Evolutionary conservation across 1,284 basidiomycete species (phyloP).

Genomic region (Meira nashicola): DNA sequence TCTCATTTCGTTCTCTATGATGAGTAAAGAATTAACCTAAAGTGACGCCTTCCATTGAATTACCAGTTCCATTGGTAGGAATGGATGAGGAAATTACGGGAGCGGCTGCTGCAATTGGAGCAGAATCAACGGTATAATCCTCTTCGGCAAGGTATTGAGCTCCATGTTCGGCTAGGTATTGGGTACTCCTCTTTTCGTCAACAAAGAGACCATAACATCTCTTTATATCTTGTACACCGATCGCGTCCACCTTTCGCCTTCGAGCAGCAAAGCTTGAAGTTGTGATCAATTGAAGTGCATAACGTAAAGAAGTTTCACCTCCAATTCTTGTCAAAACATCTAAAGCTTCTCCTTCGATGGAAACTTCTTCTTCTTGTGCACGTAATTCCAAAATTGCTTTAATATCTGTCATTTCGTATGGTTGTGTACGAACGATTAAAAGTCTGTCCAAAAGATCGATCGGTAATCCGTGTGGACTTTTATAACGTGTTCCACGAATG

Average conservation of each 20-base stretch:
- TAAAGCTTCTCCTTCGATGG: constrained; percentile 69
- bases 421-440: constrained; percentile 86
- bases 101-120: background rate
- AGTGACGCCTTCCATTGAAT: constrained; percentile 3
- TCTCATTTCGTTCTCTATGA: no score
- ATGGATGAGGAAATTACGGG: background rate
- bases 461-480: constrained; percentile 88
- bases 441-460: constrained; percentile 90
- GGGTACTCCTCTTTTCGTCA: constrained; percentile 88
- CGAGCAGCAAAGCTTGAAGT: constrained; percentile 76
- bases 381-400: constrained; percentile 89
- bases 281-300: constrained; percentile 86
- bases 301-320: constrained; percentile 67
- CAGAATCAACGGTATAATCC: constrained; percentile 17
- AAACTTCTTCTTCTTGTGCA: constrained; percentile 92
- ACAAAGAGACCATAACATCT: constrained; percentile 74
- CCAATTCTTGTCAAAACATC: constrained; percentile 80
- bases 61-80: no score
- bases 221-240: constrained; percentile 77
- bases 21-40: background rate
- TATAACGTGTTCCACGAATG: constrained; percentile 90
- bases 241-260: constrained; percentile 67
- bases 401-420: constrained; percentile 80
- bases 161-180: constrained; percentile 80
- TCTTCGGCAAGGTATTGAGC: constrained; percentile 60